Evolutionary conservation across 2,329 filamentous ascomycete genomes (phyloP).

Genomic region (Clarireedia monteithiana): DNA sequence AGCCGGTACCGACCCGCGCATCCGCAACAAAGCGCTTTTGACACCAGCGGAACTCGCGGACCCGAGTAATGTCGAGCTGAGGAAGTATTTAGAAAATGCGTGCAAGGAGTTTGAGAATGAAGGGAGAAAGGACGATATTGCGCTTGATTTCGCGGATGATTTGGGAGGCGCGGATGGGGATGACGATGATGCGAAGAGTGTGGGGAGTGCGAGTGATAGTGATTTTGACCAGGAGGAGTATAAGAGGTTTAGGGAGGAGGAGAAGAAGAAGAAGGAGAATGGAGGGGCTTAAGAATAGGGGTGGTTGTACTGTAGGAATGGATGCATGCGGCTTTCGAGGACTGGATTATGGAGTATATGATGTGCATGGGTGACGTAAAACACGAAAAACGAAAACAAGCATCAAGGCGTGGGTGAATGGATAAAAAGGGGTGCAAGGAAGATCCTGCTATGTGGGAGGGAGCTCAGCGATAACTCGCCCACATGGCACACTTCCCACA

Average conservation of each 20-base stretch:
- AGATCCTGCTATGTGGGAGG: too few species aligned
- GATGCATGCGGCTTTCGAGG: background rate
- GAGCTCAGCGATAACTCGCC: too few species aligned
- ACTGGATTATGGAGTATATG: too few species aligned
- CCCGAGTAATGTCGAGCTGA: constrained; percentile 56
- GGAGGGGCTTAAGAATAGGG: background rate
- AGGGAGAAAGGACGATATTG: constrained; percentile 59
- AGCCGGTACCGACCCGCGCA: constrained; percentile 58
- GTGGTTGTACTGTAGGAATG: background rate
- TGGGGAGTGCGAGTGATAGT: constrained; percentile 55
- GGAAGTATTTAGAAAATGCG: constrained; percentile 52
- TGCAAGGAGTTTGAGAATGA: constrained; percentile 38
- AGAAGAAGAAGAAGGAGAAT: constrained; percentile 22
- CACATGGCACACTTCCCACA: too few species aligned
- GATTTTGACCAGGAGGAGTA: constrained; percentile 45
- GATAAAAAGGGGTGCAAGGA: too few species aligned
- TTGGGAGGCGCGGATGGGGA: constrained; percentile 20
- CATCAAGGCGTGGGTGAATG: too few species aligned
- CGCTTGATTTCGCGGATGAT: constrained; percentile 38
- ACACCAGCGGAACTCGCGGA: constrained; percentile 67
- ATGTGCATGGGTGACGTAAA: too few species aligned
- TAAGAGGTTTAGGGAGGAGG: constrained; percentile 49
- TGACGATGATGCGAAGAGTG: constrained; percentile 43
- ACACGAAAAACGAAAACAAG: too few species aligned
- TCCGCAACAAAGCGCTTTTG: constrained; percentile 65